phyloP scores from a whole-genome alignment of 1,139 yeast species.

The Sugiyamaella pinicola region DNA sequence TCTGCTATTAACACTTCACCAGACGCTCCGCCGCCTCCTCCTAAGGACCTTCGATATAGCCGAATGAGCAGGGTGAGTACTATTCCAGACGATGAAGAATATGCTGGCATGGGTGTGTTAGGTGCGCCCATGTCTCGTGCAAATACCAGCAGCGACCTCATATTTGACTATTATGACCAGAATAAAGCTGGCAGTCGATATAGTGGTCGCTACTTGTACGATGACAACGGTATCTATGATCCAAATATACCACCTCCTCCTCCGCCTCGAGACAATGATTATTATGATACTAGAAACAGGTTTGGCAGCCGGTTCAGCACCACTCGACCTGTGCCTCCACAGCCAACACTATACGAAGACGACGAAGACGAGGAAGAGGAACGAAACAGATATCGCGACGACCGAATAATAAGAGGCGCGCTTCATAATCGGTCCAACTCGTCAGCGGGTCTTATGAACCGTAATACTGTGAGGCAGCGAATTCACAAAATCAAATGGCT shows the following conservation, averaged over 20 bases:
- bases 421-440: conserved; percentile 10
- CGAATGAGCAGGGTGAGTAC: conserved; percentile 7
- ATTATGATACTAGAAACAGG: conserved; percentile 4
- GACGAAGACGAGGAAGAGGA: conserved; percentile 13
- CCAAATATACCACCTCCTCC: conserved; percentile 13
- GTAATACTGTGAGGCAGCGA: conserved; percentile 1
- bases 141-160: conserved; percentile 11
- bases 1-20: not conserved
- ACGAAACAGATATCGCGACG: not conserved
- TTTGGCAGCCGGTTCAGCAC: conserved; percentile 5
- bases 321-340: not conserved
- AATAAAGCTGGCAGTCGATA: not conserved
- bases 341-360: conserved; percentile 1
- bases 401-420: not conserved
- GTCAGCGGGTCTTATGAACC: conserved; percentile 10
- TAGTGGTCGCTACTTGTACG: no score
- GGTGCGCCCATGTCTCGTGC: conserved; percentile 8
- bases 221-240: no score
- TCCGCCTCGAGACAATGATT: conserved; percentile 13
- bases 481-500: conserved; percentile 11
- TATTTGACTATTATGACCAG: conserved; percentile 8
- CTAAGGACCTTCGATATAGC: conserved; percentile 13
- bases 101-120: conserved; percentile 12
- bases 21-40: conserved; percentile 15
- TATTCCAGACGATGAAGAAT: conserved; percentile 9